Percentiles rank a stretch among this genome's conserved stretches.
phyloP scores from a whole-genome alignment of 2,329 filamentous ascomycete genomes.

The Penicillium hesseltinei region DNA sequence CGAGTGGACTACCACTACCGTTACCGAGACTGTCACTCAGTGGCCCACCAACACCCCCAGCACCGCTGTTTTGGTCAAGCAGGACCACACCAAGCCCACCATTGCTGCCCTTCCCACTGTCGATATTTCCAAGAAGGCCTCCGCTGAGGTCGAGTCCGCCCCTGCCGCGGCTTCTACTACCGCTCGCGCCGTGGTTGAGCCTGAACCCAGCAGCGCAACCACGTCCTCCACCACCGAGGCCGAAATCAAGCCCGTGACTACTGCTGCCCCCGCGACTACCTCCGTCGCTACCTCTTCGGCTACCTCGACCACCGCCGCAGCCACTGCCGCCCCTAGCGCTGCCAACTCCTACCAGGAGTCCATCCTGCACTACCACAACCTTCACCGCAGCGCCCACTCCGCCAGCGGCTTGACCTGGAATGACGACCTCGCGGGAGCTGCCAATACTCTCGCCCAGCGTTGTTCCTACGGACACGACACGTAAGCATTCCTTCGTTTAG shows the following conservation, averaged over 20 bases:
- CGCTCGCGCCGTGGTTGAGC: constrained; percentile 2
- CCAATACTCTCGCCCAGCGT: constrained; percentile 59
- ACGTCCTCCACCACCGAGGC: constrained; percentile 19
- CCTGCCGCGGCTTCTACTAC: not conserved
- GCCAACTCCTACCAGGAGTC: constrained; percentile 34
- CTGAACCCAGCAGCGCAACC: constrained; percentile 14
- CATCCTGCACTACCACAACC: constrained; percentile 73
- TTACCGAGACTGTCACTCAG: constrained; percentile 36
- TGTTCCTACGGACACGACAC: constrained; percentile 73
- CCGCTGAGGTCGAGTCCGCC: constrained; percentile 9
- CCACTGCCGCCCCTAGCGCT: constrained; percentile 41
- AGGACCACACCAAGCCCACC: constrained; percentile 8
- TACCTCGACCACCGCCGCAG: constrained; percentile 27
- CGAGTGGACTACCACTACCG: constrained; percentile 37
- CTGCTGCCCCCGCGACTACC: constrained; percentile 35
- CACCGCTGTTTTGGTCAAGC: constrained; percentile 7
- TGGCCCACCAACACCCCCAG: constrained; percentile 29
- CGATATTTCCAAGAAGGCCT: constrained; percentile 16
- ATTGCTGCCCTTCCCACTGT: constrained; percentile 4
- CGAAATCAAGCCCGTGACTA: constrained; percentile 29
- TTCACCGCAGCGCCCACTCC: constrained; percentile 80
- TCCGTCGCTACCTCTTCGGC: constrained; percentile 25
- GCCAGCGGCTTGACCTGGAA: constrained; percentile 66
- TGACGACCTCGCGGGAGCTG: constrained; percentile 61
- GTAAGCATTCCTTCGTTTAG: constrained; percentile 52